Percentiles rank a stretch among this genome's conserved stretches.
These are phyloP conservation scores for Lentinula edodes DNA, from an alignment of 768 basidiomycete genomes.

Conservation along the genomic window DNA sequence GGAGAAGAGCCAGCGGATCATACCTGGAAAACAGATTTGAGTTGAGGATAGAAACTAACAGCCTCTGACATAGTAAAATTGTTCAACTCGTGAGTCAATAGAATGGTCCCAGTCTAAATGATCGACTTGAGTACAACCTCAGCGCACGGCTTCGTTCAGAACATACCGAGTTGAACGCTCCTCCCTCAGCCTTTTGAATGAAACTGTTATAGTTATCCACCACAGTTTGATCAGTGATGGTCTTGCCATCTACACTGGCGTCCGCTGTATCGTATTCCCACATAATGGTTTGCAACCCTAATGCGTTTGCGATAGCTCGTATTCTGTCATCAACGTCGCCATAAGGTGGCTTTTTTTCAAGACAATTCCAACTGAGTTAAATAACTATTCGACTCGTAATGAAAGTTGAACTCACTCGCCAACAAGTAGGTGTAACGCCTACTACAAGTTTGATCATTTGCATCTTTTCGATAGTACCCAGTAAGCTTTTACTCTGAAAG, in stretches of 20 bases:
- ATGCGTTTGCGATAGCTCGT: constrained; percentile 58
- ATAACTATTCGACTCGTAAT: neutral
- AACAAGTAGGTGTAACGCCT: constrained; percentile 54
- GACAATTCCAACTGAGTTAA: neutral
- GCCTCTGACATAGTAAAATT: constrained; percentile 58
- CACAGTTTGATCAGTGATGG: constrained; percentile 36
- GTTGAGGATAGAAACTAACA: constrained; percentile 38
- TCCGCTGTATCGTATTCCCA: constrained; percentile 57
- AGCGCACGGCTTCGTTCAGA: neutral
- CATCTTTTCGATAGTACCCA: constrained; percentile 26
- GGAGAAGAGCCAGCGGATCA: constrained; percentile 16
- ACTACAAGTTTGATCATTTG: constrained; percentile 48
- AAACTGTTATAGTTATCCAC: constrained; percentile 51
- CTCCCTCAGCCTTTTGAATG: constrained; percentile 37
- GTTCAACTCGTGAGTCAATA: constrained; percentile 55
- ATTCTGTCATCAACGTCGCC: constrained; percentile 78
- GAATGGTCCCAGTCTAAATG: constrained; percentile 41
- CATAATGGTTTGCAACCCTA: constrained; percentile 66
- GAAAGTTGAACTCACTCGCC: constrained; percentile 37
- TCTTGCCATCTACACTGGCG: constrained; percentile 35
- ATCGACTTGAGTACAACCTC: neutral
- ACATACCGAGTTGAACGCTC: constrained; percentile 33
- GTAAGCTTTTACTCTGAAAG: neutral
- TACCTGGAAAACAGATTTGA: constrained; percentile 43
- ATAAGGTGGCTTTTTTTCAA: constrained; percentile 43